Evolutionary conservation across 192 early-diverging fungal genomes (phyloP).

Genomic region (Coemansia erecta): DNA sequence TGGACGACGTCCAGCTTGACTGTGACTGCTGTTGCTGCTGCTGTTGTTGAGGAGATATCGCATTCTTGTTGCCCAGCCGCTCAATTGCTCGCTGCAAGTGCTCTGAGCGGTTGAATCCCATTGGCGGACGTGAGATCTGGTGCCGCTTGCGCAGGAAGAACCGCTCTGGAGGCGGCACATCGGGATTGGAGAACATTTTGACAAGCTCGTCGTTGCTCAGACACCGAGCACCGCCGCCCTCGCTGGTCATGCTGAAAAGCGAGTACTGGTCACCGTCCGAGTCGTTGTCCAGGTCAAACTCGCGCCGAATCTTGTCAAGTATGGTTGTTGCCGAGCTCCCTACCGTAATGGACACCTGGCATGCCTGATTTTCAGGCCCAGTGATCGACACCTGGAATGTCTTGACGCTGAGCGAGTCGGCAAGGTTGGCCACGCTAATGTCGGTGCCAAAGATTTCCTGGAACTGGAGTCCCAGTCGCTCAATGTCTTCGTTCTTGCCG

Average conservation of each 20-base stretch:
- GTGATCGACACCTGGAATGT: constrained; percentile 71
- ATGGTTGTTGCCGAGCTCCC: constrained; percentile 67
- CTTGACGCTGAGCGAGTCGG: constrained; percentile 46
- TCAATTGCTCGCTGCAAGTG: constrained; percentile 46
- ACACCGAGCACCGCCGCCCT: constrained; percentile 67
- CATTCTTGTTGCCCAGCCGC: constrained; percentile 40
- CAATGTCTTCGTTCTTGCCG: constrained; percentile 29
- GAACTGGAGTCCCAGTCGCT: constrained; percentile 48
- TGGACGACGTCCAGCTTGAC: constrained; percentile 18
- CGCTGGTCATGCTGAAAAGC: constrained; percentile 69
- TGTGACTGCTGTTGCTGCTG: constrained; percentile 12
- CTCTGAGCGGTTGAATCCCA: constrained; percentile 38
- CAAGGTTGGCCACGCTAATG: constrained; percentile 45
- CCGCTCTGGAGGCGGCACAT: constrained; percentile 65
- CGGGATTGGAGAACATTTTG: constrained; percentile 68
- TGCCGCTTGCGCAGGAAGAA: constrained; percentile 72
- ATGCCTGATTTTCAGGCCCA: constrained; percentile 75
- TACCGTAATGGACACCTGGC: constrained; percentile 75
- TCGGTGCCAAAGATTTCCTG: constrained; percentile 55
- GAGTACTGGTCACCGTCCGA: constrained; percentile 64
- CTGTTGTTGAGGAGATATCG: constrained; percentile 17
- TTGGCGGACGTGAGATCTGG: constrained; percentile 52
- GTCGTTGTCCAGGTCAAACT: constrained; percentile 78
- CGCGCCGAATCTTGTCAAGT: constrained; percentile 68
- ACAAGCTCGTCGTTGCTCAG: constrained; percentile 77